A percentile compares a stretch with the other conserved stretches of the same genome.
Conservation (phyloP, 306 rosid species). For the Cicer bijugum region DNA sequence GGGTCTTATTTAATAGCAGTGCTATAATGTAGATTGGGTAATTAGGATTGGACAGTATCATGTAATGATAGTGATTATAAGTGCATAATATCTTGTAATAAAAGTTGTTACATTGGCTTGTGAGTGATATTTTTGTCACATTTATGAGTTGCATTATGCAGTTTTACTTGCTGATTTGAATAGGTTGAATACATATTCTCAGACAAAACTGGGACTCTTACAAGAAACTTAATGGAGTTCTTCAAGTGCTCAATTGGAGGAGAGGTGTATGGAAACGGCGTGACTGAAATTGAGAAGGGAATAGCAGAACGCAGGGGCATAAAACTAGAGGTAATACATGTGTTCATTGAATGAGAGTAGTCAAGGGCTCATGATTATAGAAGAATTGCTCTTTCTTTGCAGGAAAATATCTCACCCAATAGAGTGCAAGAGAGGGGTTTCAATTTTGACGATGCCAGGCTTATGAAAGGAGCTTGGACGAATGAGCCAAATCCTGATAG, state of each 20-base stretch:
- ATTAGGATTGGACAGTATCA: too few relatives aligned
- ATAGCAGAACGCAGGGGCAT: constrained; percentile 72
- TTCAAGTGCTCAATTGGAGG: constrained; percentile 98
- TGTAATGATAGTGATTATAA: too few relatives aligned
- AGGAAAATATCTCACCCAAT: constrained; percentile 62
- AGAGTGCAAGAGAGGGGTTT: constrained; percentile 76
- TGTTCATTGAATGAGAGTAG: constrained; percentile 30
- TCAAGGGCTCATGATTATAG: constrained; percentile 19
- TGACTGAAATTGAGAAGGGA: constrained; percentile 93
- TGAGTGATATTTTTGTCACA: constrained; percentile 24
- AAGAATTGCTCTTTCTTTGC: constrained; percentile 35
- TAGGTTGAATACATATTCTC: constrained; percentile 98
- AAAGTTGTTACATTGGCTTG: neutral
- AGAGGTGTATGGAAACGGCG: constrained; percentile 86
- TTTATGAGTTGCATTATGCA: constrained; percentile 37
- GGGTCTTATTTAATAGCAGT: too few relatives aligned
- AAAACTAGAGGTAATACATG: constrained; percentile 58
- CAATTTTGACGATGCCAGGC: constrained; percentile 84
- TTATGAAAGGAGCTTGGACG: constrained; percentile 97
- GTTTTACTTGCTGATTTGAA: constrained; percentile 41
- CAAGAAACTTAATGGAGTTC: constrained; percentile 97
- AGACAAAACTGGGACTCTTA: constrained; percentile 97
- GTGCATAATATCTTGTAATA: neutral
- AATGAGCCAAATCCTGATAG: constrained; percentile 88
- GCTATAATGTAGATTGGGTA: too few relatives aligned